Conservation (phyloP, 306 rosid species). For the Trichosanthes cucumerina region DNA sequence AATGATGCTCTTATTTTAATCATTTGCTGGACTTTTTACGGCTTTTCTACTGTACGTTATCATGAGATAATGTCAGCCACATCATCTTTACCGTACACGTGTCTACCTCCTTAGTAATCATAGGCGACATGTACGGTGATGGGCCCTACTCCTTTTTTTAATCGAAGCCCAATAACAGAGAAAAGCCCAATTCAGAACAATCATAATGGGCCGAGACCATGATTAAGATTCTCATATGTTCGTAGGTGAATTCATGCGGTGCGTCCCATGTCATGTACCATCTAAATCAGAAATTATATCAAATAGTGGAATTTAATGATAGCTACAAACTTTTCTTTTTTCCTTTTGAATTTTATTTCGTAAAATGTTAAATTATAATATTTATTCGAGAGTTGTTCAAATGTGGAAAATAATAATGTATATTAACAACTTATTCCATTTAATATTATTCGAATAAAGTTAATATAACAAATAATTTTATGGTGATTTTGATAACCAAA, state of each 20-base stretch:
- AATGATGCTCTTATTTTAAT: constrained; percentile 1
- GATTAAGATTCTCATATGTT: not conserved
- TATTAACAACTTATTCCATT: not conserved
- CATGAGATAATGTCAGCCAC: not conserved
- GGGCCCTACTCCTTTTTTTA: not conserved
- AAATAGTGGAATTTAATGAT: not conserved
- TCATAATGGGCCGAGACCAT: constrained; percentile 3
- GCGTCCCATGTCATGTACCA: not conserved
- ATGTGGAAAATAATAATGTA: not conserved
- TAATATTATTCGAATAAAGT: not conserved
- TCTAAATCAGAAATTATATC: not conserved
- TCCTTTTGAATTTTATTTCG: not conserved
- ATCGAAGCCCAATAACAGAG: not conserved
- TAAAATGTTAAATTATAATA: not conserved
- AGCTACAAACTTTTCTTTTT: not conserved
- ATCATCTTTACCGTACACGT: constrained; percentile 8
- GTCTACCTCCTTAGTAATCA: not conserved
- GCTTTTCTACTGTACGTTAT: not conserved
- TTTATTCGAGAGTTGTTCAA: not conserved
- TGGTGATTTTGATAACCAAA: not conserved
- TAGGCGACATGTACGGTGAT: constrained; percentile 1
- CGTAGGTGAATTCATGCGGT: not conserved
- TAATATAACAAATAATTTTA: too few species aligned
- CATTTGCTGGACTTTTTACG: constrained; percentile 4
- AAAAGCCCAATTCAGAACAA: not conserved